Conservation (phyloP, 2,329 filamentous ascomycete genomes). For the Nemania sp. region DNA sequence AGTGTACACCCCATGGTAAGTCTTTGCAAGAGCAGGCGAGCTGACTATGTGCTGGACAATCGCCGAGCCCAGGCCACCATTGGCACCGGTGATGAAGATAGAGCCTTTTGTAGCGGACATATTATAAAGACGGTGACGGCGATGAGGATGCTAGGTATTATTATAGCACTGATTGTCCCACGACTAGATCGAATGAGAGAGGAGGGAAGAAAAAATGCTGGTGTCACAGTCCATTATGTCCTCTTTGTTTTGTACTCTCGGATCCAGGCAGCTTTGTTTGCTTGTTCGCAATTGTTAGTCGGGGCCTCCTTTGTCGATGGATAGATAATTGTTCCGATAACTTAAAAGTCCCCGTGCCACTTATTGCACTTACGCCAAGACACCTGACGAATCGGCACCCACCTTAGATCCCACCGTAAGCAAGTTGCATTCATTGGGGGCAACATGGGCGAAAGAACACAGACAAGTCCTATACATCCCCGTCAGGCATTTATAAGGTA, state of each 20-base stretch:
- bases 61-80: conserved; percentile 40
- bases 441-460: background rate
- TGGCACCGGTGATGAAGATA: conserved; percentile 43
- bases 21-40: conserved; percentile 17
- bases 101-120: conserved; percentile 37
- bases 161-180: background rate
- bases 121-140: background rate
- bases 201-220: background rate
- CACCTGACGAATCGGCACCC: background rate
- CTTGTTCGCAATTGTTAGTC: background rate
- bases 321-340: conserved; percentile 32
- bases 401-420: conserved; percentile 19
- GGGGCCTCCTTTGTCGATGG: conserved; percentile 8
- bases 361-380: background rate
- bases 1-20: conserved; percentile 37
- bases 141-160: background rate
- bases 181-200: background rate
- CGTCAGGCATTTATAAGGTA: background rate
- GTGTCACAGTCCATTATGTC: background rate
- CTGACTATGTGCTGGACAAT: conserved; percentile 35
- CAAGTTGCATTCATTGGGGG: conserved; percentile 19
- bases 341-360: conserved; percentile 8
- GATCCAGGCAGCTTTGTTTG: background rate
- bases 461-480: background rate
- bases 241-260: conserved; percentile 3